Conservation (phyloP, 2,329 filamentous ascomycete genomes). For the Coleophoma eucalyptorum region DNA sequence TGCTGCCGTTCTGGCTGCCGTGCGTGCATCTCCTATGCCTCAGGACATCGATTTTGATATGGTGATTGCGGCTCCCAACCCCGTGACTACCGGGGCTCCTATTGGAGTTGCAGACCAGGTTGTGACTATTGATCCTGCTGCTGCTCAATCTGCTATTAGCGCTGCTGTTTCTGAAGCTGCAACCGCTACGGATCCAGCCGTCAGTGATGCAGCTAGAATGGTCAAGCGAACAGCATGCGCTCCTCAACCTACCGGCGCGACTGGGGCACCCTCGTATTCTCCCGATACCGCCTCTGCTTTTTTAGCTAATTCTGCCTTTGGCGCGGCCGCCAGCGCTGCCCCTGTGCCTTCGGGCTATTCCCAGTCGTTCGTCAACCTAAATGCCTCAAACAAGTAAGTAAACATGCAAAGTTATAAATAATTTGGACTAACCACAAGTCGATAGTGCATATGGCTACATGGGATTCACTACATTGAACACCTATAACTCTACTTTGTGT, state of each 20-base stretch:
- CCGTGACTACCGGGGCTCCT: neutral
- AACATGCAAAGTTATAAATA: no score
- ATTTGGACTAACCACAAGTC: no score
- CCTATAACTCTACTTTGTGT: neutral
- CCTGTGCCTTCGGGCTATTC: slow-evolving; percentile 16
- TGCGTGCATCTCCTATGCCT: neutral
- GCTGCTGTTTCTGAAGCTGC: neutral
- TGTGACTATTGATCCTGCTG: neutral
- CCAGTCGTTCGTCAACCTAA: slow-evolving; percentile 21
- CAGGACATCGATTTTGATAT: neutral
- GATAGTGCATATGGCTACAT: slow-evolving; percentile 11
- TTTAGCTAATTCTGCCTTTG: neutral
- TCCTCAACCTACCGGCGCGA: neutral
- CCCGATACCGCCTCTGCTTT: neutral
- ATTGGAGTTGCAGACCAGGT: neutral
- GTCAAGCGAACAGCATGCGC: neutral
- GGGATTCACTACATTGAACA: slow-evolving; percentile 10
- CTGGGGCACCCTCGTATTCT: neutral
- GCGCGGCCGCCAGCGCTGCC: neutral
- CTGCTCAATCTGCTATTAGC: neutral
- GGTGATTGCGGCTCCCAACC: neutral
- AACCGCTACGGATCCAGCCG: neutral
- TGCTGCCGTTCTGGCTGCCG: neutral
- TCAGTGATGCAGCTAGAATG: neutral
- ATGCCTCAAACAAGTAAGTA: slow-evolving; percentile 13